Conservation (phyloP, 805 yeast genomes). For the Wickerhamiella vanderwaltii region DNA sequence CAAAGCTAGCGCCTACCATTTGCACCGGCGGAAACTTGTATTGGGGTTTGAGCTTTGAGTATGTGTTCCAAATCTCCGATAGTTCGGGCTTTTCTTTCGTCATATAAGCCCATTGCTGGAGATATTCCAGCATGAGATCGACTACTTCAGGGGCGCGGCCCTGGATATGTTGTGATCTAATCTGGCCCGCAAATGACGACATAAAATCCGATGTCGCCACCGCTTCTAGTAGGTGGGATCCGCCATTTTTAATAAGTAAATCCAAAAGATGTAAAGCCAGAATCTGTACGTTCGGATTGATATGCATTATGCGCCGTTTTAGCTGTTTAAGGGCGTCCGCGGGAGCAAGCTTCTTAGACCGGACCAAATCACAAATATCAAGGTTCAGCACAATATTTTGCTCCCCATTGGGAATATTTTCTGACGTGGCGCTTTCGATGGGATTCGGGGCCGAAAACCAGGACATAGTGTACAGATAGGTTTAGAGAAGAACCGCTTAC, state of each 20-base stretch:
- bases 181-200: constrained; percentile 63
- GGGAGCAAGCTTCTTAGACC: constrained; percentile 67
- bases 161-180: constrained; percentile 32
- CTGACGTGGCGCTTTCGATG: constrained; percentile 70
- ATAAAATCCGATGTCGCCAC: constrained; percentile 75
- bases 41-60: constrained; percentile 45
- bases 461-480: constrained; percentile 19
- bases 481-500: not conserved
- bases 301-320: constrained; percentile 56
- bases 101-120: constrained; percentile 69
- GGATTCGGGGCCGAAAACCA: constrained; percentile 34
- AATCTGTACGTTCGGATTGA: constrained; percentile 70
- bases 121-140: constrained; percentile 43
- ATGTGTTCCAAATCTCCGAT: constrained; percentile 49
- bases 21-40: constrained; percentile 46
- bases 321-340: constrained; percentile 76
- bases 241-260: constrained; percentile 85
- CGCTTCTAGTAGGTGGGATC: constrained; percentile 68
- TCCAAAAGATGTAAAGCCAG: constrained; percentile 70
- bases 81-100: constrained; percentile 57
- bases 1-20: constrained; percentile 37
- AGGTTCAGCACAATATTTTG: constrained; percentile 57
- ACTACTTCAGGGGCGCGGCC: constrained; percentile 42
- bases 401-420: constrained; percentile 85
- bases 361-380: constrained; percentile 76